These are phyloP conservation scores for Pleurostoma richardsiae DNA, from an alignment of 2,329 filamentous ascomycete species.

Conservation along the genomic window DNA sequence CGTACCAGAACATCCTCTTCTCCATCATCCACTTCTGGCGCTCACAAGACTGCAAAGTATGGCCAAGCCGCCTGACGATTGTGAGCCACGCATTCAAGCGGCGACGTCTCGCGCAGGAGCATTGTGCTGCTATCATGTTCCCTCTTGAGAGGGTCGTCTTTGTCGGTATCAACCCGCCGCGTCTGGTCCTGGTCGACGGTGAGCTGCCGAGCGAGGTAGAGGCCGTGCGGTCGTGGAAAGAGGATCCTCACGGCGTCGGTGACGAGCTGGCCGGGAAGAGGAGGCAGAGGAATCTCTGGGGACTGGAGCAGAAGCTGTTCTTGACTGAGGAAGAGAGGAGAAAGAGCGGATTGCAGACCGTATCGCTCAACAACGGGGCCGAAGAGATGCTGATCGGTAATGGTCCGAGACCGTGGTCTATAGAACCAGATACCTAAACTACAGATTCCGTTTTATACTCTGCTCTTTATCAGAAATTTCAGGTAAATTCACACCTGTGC, in stretches of 20 bases:
- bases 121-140: conserved; percentile 59
- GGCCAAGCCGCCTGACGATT: conserved; percentile 56
- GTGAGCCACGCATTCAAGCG: conserved; percentile 68
- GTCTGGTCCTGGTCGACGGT: conserved; percentile 25
- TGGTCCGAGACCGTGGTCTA: conserved; percentile 25
- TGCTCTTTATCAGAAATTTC: no score
- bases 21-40: conserved; percentile 56
- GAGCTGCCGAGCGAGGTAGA: conserved; percentile 14
- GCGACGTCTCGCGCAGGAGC: conserved; percentile 55
- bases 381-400: conserved; percentile 34
- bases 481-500: no score
- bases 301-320: conserved; percentile 38
- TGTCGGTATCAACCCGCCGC: conserved; percentile 61
- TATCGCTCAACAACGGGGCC: conserved; percentile 18
- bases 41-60: conserved; percentile 35
- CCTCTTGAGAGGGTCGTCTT: conserved; percentile 40
- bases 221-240: conserved; percentile 42
- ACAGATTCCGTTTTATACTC: no score
- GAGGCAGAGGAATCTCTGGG: conserved; percentile 43
- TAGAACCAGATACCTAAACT: no score
- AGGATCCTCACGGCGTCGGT: conserved; percentile 47
- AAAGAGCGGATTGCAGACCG: conserved; percentile 31
- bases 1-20: conserved; percentile 79
- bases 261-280: conserved; percentile 42
- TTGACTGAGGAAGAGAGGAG: conserved; percentile 20